phyloP scores from a whole-genome alignment of 257 asterid species.

The Nicotiana paniculata region DNA sequence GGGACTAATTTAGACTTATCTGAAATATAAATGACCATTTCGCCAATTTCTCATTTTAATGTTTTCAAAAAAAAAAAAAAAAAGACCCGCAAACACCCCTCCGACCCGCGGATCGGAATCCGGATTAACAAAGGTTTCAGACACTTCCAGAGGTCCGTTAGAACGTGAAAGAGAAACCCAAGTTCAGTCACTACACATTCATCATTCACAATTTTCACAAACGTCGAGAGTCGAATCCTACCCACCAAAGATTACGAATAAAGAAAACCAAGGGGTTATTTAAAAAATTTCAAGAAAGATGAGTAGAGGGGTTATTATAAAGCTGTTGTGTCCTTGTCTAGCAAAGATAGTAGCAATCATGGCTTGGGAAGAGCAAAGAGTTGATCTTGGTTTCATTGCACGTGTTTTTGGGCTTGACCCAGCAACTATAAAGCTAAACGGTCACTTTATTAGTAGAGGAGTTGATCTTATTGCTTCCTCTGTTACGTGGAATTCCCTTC shows the following conservation, averaged over 20 bases:
- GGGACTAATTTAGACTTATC: too few species aligned
- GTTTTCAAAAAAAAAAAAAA: not conserved
- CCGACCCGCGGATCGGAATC: not conserved
- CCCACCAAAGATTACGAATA: not conserved
- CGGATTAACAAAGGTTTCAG: not conserved
- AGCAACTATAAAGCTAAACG: conserved; percentile 60
- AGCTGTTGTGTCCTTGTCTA: conserved; percentile 44
- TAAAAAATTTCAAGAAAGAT: not conserved
- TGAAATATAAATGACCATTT: too few species aligned
- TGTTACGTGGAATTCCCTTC: conserved; percentile 84
- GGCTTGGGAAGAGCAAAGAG: conserved; percentile 50
- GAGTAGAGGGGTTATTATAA: conserved; percentile 28
- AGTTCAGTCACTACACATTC: not conserved
- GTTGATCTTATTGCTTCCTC: conserved; percentile 64
- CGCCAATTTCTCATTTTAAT: too few species aligned
- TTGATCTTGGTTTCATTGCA: conserved; percentile 70
- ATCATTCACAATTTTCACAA: not conserved
- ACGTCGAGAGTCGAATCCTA: not conserved
- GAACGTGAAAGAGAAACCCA: conserved; percentile 6
- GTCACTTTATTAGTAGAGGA: conserved; percentile 83
- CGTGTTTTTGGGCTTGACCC: conserved; percentile 78
- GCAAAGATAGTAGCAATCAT: conserved; percentile 37
- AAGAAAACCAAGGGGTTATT: not conserved
- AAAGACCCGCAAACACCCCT: not conserved
- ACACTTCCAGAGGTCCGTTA: conserved; percentile 40